Percentiles rank a stretch among this genome's conserved stretches.
Conservation (phyloP, 2,329 filamentous ascomycete species). For the Beauveria sp. region DNA sequence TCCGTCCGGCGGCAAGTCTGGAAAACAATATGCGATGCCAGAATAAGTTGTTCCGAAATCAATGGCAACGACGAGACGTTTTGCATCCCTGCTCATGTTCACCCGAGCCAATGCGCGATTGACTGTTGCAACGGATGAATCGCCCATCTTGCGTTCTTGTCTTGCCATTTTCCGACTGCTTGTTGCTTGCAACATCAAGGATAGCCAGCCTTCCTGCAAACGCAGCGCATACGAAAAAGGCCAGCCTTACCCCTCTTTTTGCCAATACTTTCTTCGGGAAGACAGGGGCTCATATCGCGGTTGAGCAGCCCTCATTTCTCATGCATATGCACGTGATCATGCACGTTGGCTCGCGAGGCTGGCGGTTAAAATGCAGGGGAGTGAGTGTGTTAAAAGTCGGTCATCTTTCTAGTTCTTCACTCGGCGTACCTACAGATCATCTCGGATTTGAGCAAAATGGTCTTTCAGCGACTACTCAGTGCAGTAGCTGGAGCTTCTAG, state of each 20-base stretch:
- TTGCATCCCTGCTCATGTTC: not conserved
- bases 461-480: too few species aligned
- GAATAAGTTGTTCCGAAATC: slow-evolving; percentile 4
- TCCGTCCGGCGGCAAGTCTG: not conserved
- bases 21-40: not conserved
- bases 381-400: too few species aligned
- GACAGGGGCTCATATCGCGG: too few species aligned
- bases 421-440: not conserved
- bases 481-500: not conserved
- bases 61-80: not conserved
- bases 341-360: not conserved
- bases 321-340: not conserved
- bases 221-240: too few species aligned
- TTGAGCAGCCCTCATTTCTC: too few species aligned
- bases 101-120: not conserved
- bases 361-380: not conserved
- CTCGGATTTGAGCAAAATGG: not conserved
- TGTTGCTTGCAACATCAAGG: too few species aligned
- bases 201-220: too few species aligned
- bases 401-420: too few species aligned
- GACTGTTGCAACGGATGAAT: not conserved
- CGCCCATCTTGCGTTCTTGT: not conserved
- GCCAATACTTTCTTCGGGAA: too few species aligned
- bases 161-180: too few species aligned
- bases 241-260: too few species aligned